Conservation (phyloP, 306 rosid genomes). For the Cucumis melo region DNA sequence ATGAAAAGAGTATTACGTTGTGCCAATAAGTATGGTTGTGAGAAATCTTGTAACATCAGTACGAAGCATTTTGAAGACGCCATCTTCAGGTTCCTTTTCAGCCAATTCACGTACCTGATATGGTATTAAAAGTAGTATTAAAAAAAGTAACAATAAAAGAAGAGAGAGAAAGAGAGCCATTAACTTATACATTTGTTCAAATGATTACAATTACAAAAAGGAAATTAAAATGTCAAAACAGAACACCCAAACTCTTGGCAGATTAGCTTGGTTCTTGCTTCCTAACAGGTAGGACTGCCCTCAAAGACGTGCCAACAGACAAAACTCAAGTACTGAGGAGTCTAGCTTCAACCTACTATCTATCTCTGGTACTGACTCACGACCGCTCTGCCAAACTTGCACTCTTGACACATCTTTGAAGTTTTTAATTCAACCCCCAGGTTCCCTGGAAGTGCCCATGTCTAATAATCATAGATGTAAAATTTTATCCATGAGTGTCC, state of each 20-base stretch:
- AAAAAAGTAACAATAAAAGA: background rate
- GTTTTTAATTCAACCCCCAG: too few species aligned
- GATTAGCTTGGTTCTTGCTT: too few species aligned
- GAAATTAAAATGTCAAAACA: background rate
- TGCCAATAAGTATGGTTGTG: conserved; percentile 97
- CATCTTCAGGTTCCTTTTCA: conserved; percentile 82
- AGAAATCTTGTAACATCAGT: conserved; percentile 88
- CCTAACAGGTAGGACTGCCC: too few species aligned
- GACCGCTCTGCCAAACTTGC: too few species aligned
- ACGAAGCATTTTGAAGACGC: conserved; percentile 80
- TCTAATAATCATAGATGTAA: background rate
- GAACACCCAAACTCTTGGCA: too few species aligned
- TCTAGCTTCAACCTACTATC: too few species aligned
- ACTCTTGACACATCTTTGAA: too few species aligned
- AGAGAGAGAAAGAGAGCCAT: background rate
- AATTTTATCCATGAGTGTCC: background rate
- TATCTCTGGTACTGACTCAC: too few species aligned
- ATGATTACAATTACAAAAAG: background rate
- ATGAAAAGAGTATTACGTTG: conserved; percentile 57
- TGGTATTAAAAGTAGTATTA: conserved; percentile 1
- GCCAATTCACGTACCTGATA: conserved; percentile 74
- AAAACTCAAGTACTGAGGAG: too few species aligned
- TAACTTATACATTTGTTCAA: background rate
- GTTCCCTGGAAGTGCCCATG: background rate
- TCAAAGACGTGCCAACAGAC: too few species aligned